phyloP scores from a whole-genome alignment of 2,329 filamentous ascomycete species.

The Phaeosphaeriaceae sp. region DNA sequence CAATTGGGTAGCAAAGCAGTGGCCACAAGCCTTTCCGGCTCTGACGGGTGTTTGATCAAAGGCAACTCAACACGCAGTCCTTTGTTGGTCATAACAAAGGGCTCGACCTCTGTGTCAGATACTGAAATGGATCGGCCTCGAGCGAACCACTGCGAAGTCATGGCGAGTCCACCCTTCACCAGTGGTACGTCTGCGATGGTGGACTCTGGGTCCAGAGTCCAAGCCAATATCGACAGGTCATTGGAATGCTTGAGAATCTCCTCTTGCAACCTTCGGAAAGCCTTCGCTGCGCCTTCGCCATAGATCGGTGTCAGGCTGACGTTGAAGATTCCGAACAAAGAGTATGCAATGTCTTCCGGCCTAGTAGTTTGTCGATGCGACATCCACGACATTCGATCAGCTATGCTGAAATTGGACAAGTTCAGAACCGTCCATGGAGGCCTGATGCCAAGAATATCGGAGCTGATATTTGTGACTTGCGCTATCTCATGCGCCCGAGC shows the following conservation, averaged over 20 bases:
- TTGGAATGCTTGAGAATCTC: slow-evolving; percentile 14
- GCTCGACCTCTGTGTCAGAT: background rate
- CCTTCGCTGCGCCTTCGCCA: slow-evolving; percentile 8
- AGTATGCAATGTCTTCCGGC: slow-evolving; percentile 36
- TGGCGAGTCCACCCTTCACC: too few species aligned
- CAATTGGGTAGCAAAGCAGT: too few species aligned
- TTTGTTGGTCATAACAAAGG: slow-evolving; percentile 8
- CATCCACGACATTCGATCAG: slow-evolving; percentile 12
- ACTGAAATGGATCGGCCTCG: too few species aligned
- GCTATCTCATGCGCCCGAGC: background rate
- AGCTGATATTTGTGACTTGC: background rate
- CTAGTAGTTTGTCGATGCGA: slow-evolving; percentile 7
- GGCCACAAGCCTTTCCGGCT: background rate
- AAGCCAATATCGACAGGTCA: slow-evolving; percentile 10
- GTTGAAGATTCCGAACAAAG: slow-evolving; percentile 31
- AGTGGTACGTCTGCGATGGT: slow-evolving; percentile 6
- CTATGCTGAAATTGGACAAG: background rate
- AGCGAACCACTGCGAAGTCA: background rate
- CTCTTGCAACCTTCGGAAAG: slow-evolving; percentile 19
- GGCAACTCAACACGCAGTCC: slow-evolving; percentile 3
- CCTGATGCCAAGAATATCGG: background rate
- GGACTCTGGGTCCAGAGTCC: slow-evolving; percentile 14
- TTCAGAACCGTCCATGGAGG: background rate
- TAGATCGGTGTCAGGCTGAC: slow-evolving; percentile 24
- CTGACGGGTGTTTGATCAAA: background rate